Evolutionary conservation across 352 stramenopile species (phyloP).

Genomic region (Phytophthora kernoviae): DNA sequence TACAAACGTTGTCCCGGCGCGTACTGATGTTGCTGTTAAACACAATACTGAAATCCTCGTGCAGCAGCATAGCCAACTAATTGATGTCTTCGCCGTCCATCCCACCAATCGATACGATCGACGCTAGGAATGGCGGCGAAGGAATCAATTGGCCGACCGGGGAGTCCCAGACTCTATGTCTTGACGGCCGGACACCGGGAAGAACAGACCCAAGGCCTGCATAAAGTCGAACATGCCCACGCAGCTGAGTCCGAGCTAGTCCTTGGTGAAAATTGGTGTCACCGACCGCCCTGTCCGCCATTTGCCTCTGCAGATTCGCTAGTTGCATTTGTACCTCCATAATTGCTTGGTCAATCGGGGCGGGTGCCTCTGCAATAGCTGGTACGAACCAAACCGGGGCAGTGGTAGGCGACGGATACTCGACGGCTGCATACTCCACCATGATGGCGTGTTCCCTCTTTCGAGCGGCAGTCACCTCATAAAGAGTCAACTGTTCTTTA

Average conservation of each 20-base stretch:
- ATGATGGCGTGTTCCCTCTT: neutral
- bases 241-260: too few relatives aligned
- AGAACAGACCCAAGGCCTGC: neutral
- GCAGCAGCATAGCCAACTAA: conserved; percentile 13
- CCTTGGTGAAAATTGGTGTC: too few relatives aligned
- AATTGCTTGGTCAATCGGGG: too few relatives aligned
- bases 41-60: neutral
- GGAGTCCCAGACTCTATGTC: neutral
- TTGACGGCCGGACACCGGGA: neutral
- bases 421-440: neutral
- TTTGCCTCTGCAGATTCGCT: too few relatives aligned
- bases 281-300: too few relatives aligned
- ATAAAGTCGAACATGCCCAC: too few relatives aligned
- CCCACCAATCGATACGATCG: neutral
- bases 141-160: neutral
- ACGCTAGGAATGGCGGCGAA: neutral
- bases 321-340: too few relatives aligned
- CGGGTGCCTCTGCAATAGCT: conserved; percentile 1
- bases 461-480: neutral
- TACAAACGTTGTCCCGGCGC: neutral
- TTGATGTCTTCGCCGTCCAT: conserved; percentile 6
- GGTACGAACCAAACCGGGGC: neutral
- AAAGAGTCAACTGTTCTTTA: neutral
- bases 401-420: neutral
- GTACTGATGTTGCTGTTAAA: neutral